These are phyloP conservation scores for Fusarium austroafricanum DNA, from an alignment of 2,329 filamentous ascomycete genomes.

Conservation along the genomic window DNA sequence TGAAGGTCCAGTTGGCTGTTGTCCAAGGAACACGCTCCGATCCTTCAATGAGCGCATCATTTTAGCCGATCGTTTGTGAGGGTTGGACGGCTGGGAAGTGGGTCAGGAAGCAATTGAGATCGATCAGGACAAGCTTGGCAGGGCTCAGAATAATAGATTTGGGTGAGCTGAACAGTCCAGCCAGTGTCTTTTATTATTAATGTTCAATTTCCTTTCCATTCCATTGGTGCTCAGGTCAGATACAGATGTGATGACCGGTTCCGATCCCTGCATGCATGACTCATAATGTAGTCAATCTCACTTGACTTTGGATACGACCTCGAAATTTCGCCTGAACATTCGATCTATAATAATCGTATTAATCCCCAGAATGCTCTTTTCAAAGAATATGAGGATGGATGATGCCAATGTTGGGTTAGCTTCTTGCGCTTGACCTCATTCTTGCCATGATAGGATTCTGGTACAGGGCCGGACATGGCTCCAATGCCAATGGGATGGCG, in stretches of 20 bases:
- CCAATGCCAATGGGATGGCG: no score
- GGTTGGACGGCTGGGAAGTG: neutral
- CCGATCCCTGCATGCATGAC: no score
- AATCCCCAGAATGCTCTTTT: neutral
- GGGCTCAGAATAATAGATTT: neutral
- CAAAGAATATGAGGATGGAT: neutral
- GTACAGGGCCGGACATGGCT: neutral
- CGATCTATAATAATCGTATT: no score
- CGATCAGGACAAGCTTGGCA: neutral
- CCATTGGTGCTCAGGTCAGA: no score
- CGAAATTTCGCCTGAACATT: no score
- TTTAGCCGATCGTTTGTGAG: conserved; percentile 10
- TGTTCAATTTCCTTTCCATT: no score
- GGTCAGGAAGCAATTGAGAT: conserved; percentile 16
- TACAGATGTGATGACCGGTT: no score
- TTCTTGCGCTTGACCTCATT: neutral
- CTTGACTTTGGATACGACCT: neutral
- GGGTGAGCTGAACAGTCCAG: no score
- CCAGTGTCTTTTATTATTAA: no score
- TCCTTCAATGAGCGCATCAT: conserved; percentile 36
- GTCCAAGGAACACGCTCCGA: conserved; percentile 33
- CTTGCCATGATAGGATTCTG: neutral
- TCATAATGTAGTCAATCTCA: no score
- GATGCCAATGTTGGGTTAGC: neutral
- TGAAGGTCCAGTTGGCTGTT: conserved; percentile 9